Conservation (phyloP, 2,329 filamentous ascomycete species). For the Delphinella strobiligena region DNA sequence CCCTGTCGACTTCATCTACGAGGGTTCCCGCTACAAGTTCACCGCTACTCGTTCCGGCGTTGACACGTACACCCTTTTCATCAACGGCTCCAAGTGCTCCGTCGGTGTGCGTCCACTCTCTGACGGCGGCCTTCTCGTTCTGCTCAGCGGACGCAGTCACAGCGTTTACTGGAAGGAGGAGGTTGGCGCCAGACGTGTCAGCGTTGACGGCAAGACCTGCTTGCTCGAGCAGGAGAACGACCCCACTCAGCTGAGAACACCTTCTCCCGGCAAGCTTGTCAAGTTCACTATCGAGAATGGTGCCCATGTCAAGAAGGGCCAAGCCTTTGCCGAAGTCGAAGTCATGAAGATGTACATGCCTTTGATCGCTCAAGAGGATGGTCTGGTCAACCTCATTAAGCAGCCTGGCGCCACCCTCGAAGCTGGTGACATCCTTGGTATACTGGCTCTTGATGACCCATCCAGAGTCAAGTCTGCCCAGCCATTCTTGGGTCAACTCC, state of each 20-base stretch:
- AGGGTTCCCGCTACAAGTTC: conserved; percentile 93
- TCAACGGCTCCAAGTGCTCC: conserved; percentile 94
- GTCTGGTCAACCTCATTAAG: conserved; percentile 96
- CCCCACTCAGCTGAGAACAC: conserved; percentile 88
- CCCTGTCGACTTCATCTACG: conserved; percentile 96
- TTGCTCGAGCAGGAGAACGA: conserved; percentile 98
- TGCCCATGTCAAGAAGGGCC: conserved; percentile 79
- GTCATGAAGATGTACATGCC: conserved; percentile 99
- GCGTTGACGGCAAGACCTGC: conserved; percentile 96
- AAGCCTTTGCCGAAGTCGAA: conserved; percentile 92
- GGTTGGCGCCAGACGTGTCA: conserved; percentile 86
- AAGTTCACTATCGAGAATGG: conserved; percentile 96
- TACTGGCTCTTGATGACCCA: conserved; percentile 87
- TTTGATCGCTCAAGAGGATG: conserved; percentile 84
- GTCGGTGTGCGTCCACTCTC: conserved; percentile 86
- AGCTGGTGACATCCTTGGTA: conserved; percentile 96
- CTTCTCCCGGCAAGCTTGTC: conserved; percentile 93
- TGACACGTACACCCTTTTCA: conserved; percentile 95
- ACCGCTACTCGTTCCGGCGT: conserved; percentile 84
- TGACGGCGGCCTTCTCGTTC: conserved; percentile 83
- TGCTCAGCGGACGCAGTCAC: conserved; percentile 86
- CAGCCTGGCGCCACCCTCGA: conserved; percentile 96
- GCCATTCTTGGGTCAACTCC: conserved; percentile 83
- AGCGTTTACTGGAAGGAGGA: conserved; percentile 99
- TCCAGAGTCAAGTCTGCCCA: conserved; percentile 93